These are phyloP conservation scores for Musa beccarii DNA, from an alignment of 176 grass and related monocot species.

Conservation along the genomic window DNA sequence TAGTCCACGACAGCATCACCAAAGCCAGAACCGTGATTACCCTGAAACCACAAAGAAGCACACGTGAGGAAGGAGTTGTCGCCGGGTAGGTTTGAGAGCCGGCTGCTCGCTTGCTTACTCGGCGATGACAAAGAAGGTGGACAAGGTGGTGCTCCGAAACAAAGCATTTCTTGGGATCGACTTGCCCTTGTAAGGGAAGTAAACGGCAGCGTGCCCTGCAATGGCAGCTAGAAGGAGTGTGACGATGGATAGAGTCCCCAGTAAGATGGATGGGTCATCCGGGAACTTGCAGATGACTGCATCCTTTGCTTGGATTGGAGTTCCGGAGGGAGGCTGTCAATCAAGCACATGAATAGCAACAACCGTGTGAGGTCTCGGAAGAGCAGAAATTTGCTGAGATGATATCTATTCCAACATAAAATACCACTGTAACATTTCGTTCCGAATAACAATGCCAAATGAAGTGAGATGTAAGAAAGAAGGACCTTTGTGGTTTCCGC, in stretches of 20 bases:
- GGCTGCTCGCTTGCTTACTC: slow-evolving; percentile 28
- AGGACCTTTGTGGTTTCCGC: background rate
- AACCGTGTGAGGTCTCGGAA: background rate
- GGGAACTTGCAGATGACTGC: slow-evolving; percentile 48
- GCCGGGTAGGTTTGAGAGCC: too few relatives aligned
- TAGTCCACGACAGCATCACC: slow-evolving; percentile 36
- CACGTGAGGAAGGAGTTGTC: background rate
- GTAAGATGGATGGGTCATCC: slow-evolving; percentile 24
- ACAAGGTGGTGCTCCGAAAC: slow-evolving; percentile 30
- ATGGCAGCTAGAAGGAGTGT: slow-evolving; percentile 11
- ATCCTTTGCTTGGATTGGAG: slow-evolving; percentile 27
- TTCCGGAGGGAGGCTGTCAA: slow-evolving; percentile 46
- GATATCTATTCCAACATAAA: too few relatives aligned
- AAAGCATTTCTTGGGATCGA: slow-evolving; percentile 25
- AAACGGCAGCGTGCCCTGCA: slow-evolving; percentile 31
- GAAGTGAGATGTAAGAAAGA: background rate
- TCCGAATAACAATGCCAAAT: too few relatives aligned
- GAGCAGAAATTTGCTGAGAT: too few relatives aligned
- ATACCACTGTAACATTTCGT: too few relatives aligned
- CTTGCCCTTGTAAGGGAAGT: slow-evolving; percentile 39
- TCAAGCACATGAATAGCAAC: too few relatives aligned
- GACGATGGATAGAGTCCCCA: slow-evolving; percentile 27
- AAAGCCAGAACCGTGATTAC: slow-evolving; percentile 25
- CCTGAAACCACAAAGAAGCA: slow-evolving; percentile 10
- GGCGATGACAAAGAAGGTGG: slow-evolving; percentile 40